A percentile compares a stretch with the other conserved stretches of the same genome.
These are phyloP conservation scores for Plasmodium relictum DNA, from an alignment of 169 alveolate species.

Conservation along the genomic window DNA sequence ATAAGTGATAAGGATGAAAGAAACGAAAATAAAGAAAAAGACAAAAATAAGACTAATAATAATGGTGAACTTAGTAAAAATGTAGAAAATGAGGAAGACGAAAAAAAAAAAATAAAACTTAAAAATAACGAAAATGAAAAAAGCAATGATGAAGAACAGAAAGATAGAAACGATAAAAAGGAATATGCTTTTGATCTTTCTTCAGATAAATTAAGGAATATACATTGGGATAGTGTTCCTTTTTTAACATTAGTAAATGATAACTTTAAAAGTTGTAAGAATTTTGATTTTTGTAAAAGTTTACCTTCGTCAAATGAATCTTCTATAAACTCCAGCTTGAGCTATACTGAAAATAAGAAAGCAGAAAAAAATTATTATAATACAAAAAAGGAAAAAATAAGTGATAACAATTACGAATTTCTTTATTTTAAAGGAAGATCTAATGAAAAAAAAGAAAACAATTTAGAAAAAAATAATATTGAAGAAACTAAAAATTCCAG, in stretches of 20 bases:
- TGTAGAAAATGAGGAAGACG: not conserved
- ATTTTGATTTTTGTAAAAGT: constrained; percentile 56
- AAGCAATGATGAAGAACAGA: not conserved
- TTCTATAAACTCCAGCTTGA: constrained; percentile 28
- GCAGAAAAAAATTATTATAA: not conserved
- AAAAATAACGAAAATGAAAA: not conserved
- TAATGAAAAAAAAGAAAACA: constrained; percentile 20
- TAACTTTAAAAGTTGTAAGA: constrained; percentile 21
- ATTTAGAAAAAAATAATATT: not conserved
- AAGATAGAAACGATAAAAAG: constrained; percentile 3
- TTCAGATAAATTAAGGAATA: not conserved
- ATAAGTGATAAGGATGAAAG: not conserved
- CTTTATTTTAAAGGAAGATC: constrained; percentile 34
- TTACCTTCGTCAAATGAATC: constrained; percentile 41
- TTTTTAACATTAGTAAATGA: constrained; percentile 31
- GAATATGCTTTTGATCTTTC: not conserved
- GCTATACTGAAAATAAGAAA: not conserved
- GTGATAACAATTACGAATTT: constrained; percentile 37
- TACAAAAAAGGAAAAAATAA: constrained; percentile 21
- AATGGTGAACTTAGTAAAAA: not conserved
- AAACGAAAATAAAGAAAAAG: not conserved
- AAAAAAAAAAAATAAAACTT: not conserved
- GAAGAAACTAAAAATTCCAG: not conserved
- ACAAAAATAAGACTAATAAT: not conserved
- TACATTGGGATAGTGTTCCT: constrained; percentile 4